Evolutionary conservation across 768 basidiomycete species (phyloP).

Genomic region (Mycena capillaripes): DNA sequence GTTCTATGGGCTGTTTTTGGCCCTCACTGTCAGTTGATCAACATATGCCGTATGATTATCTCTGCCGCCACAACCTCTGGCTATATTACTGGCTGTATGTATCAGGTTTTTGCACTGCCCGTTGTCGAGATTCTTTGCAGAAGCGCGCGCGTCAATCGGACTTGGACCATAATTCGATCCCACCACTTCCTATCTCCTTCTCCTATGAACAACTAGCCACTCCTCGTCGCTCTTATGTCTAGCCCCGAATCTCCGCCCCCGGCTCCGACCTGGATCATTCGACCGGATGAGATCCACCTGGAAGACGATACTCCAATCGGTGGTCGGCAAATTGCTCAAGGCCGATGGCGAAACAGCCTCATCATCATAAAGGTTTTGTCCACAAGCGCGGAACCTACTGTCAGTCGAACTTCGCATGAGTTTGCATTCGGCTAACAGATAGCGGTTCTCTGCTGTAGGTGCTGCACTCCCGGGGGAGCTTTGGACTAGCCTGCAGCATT

Average conservation of each 20-base stretch:
- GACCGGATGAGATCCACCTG: constrained; percentile 16
- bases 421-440: background rate
- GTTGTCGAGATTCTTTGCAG: background rate
- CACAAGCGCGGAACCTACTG: constrained; percentile 19
- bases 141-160: too few species aligned
- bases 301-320: constrained; percentile 11
- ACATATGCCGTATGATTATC: constrained; percentile 3
- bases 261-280: constrained; percentile 24
- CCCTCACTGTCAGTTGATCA: background rate
- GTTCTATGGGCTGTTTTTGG: background rate
- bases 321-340: constrained; percentile 19
- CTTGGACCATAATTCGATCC: background rate
- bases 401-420: constrained; percentile 1
- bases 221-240: constrained; percentile 22
- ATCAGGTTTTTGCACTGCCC: background rate
- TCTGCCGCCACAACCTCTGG: background rate
- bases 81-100: too few species aligned
- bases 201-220: constrained; percentile 1
- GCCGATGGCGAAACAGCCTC: constrained; percentile 10
- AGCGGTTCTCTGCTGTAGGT: constrained; percentile 10
- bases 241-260: constrained; percentile 4
- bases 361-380: constrained; percentile 32
- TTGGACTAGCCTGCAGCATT: constrained; percentile 39
- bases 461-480: constrained; percentile 32
- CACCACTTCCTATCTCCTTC: background rate